Conservation (phyloP, 1,284 basidiomycete species). For the Phlebopus sp. region DNA sequence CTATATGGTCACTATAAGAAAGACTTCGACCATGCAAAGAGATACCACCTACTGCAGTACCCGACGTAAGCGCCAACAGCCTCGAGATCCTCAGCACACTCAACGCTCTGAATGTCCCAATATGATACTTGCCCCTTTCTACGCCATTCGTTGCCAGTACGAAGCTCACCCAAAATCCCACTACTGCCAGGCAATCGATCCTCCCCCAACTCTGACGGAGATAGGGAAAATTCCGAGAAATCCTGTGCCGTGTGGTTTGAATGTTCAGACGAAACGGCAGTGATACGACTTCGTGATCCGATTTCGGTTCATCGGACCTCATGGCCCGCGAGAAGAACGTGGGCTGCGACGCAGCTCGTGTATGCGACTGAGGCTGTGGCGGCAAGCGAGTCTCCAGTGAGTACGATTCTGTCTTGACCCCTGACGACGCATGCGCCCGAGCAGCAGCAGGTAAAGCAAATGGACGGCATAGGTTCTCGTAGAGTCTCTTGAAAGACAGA, state of each 20-base stretch:
- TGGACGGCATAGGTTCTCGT: conserved; percentile 31
- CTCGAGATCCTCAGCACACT: conserved; percentile 85
- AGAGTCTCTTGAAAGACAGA: conserved; percentile 29
- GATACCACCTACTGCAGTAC: conserved; percentile 71
- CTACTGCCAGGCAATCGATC: conserved; percentile 84
- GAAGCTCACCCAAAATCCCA: conserved; percentile 83
- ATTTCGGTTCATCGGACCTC: conserved; percentile 42
- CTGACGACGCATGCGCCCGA: conserved; percentile 6
- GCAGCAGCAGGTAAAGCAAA: conserved; percentile 29
- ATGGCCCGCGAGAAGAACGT: conserved; percentile 50
- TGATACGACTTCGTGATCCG: conserved; percentile 39
- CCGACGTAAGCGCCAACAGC: conserved; percentile 84
- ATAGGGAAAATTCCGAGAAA: conserved; percentile 73
- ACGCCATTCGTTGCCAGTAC: conserved; percentile 60
- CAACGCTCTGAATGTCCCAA: conserved; percentile 88
- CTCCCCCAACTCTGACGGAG: conserved; percentile 93
- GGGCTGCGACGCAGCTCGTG: conserved; percentile 29
- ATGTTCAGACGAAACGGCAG: conserved; percentile 71
- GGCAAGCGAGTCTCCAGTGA: not conserved
- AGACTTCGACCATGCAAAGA: not conserved
- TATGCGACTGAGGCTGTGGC: not conserved
- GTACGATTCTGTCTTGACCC: not conserved
- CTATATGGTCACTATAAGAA: conserved; percentile 34
- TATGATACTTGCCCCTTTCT: conserved; percentile 68
- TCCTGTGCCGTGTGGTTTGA: conserved; percentile 49